A percentile compares a stretch with the other conserved stretches of the same genome.
Conservation (phyloP, 2,329 filamentous ascomycete species). For the Ilyonectria robusta region DNA sequence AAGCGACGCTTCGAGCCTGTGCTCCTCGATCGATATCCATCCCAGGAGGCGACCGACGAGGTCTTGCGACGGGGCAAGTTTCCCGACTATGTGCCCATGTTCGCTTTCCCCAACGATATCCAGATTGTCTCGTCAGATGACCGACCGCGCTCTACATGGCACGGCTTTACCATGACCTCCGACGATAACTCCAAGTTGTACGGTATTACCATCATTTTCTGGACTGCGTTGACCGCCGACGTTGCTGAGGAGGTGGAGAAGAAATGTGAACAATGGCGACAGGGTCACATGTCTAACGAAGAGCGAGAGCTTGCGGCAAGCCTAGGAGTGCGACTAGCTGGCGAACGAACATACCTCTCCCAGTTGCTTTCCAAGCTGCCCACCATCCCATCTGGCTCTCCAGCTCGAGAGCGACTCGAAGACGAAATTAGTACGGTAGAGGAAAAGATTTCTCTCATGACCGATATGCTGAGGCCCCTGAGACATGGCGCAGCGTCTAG, state of each 20-base stretch:
- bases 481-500: constrained; percentile 95
- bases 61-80: constrained; percentile 85
- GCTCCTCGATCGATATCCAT: constrained; percentile 93
- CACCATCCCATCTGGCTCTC: constrained; percentile 82
- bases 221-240: constrained; percentile 87
- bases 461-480: constrained; percentile 92
- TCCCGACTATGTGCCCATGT: constrained; percentile 99
- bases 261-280: constrained; percentile 88
- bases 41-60: constrained; percentile 85
- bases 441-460: constrained; percentile 97
- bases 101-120: constrained; percentile 98
- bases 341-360: constrained; percentile 90
- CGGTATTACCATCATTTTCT: constrained; percentile 91
- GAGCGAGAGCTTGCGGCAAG: constrained; percentile 94
- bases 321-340: constrained; percentile 87
- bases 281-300: constrained; percentile 88
- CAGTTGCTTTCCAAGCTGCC: constrained; percentile 88
- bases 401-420: constrained; percentile 86
- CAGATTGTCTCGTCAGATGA: constrained; percentile 97
- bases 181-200: constrained; percentile 93
- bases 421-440: constrained; percentile 96
- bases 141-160: constrained; percentile 95
- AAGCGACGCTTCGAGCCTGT: constrained; percentile 96
- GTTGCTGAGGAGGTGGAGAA: constrained; percentile 88
- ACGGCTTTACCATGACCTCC: constrained; percentile 98